Evolutionary conservation across 1,139 yeast genomes (phyloP).

Genomic region (Candida anutae): DNA sequence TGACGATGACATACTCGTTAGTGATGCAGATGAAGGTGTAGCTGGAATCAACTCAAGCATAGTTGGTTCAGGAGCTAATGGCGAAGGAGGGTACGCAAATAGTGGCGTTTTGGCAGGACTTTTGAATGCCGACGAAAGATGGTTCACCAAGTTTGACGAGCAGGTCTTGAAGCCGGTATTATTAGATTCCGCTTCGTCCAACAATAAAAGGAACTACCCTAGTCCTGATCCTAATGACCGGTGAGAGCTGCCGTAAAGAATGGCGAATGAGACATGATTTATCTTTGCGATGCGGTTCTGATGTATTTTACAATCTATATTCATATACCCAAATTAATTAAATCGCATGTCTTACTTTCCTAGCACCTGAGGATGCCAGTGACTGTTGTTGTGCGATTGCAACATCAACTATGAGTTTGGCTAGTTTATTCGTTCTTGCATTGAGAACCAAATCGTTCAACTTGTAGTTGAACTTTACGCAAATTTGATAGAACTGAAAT

Average conservation of each 20-base stretch:
- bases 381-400: constrained; percentile 46
- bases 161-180: constrained; percentile 94
- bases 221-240: neutral
- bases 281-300: no score
- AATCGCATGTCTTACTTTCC: no score
- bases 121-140: constrained; percentile 62
- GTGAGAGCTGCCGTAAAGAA: no score
- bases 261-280: no score
- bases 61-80: neutral
- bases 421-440: constrained; percentile 56
- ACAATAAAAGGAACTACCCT: constrained; percentile 2
- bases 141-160: constrained; percentile 93
- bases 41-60: constrained; percentile 6
- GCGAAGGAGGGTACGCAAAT: neutral
- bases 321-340: neutral
- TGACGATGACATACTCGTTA: constrained; percentile 25
- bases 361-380: no score
- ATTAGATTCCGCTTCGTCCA: constrained; percentile 46
- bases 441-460: constrained; percentile 57
- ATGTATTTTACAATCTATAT: neutral
- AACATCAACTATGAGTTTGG: constrained; percentile 64
- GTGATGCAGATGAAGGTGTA: constrained; percentile 36
- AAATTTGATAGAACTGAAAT: constrained; percentile 56
- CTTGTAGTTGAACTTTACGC: constrained; percentile 52
- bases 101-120: constrained; percentile 35